Percentiles rank a stretch among this genome's conserved stretches.
phyloP scores from a whole-genome alignment of 2,329 filamentous ascomycete species.

The Alternaria ethzedia region DNA sequence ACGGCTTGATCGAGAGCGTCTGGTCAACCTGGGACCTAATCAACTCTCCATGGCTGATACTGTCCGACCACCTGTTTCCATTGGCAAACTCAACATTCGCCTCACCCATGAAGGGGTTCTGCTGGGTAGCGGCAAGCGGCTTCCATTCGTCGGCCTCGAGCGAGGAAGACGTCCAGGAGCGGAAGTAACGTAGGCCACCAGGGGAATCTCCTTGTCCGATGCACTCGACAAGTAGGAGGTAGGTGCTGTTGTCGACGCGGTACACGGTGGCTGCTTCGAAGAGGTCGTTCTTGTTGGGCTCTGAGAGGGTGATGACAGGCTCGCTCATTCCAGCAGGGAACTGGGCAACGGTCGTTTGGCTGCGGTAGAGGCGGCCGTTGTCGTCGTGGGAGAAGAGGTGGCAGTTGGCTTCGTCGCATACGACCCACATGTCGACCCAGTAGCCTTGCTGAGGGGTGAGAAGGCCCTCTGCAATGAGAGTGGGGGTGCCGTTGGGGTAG shows the following conservation, averaged over 20 bases:
- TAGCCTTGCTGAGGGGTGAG: conserved; percentile 36
- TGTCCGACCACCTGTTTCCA: conserved; percentile 47
- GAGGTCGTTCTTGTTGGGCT: conserved; percentile 35
- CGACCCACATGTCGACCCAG: conserved; percentile 55
- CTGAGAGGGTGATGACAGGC: conserved; percentile 44
- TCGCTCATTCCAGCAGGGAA: conserved; percentile 49
- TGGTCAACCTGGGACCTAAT: conserved; percentile 48
- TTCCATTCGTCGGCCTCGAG: conserved; percentile 44
- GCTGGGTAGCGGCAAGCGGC: conserved; percentile 44
- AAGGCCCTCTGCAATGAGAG: conserved; percentile 42
- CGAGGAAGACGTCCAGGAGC: conserved; percentile 46
- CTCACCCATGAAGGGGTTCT: conserved; percentile 48
- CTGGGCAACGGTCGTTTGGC: conserved; percentile 40
- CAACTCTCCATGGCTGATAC: conserved; percentile 47
- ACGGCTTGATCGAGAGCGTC: conserved; percentile 45
- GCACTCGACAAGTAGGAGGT: conserved; percentile 51
- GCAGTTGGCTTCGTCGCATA: conserved; percentile 48
- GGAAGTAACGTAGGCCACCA: conserved; percentile 47
- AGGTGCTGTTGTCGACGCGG: conserved; percentile 35
- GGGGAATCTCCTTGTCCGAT: conserved; percentile 37
- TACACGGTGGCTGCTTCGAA: conserved; percentile 52
- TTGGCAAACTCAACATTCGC: conserved; percentile 46
- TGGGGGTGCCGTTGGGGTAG: conserved; percentile 41
- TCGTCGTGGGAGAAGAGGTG: conserved; percentile 53
- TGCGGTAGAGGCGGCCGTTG: conserved; percentile 52